Conservation (phyloP, 768 basidiomycete genomes). For the Lactifluus pinguis region DNA sequence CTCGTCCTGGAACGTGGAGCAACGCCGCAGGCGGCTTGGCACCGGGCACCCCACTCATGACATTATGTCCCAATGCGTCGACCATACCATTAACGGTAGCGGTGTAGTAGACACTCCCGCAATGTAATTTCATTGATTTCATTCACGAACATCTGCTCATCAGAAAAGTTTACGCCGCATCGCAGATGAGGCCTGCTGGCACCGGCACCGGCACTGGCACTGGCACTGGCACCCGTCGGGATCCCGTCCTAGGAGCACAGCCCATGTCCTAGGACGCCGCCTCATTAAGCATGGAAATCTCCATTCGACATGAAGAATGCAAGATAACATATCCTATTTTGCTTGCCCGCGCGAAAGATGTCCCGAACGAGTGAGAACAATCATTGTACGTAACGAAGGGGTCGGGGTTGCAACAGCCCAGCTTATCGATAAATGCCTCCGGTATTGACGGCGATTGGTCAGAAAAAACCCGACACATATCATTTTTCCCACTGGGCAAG, state of each 20-base stretch:
- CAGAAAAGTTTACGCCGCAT: not conserved
- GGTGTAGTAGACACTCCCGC: conserved; percentile 7
- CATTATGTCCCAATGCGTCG: not conserved
- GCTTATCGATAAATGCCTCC: not conserved
- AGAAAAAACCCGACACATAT: not conserved
- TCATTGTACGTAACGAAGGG: no score
- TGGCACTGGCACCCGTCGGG: not conserved
- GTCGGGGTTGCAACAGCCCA: no score
- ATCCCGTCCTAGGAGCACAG: not conserved
- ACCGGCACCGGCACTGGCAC: no score
- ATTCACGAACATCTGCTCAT: not conserved
- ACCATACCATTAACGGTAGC: not conserved
- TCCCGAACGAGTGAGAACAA: no score
- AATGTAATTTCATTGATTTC: conserved; percentile 1
- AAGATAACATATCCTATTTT: not conserved
- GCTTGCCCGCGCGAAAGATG: no score
- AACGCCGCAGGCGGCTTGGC: not conserved
- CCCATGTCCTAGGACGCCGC: not conserved
- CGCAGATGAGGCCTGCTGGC: not conserved
- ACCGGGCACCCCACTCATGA: not conserved
- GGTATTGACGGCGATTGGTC: not conserved
- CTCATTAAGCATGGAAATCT: not conserved
- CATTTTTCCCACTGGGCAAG: no score
- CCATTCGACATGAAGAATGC: not conserved
- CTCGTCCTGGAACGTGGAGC: not conserved